Evolutionary conservation across 2,329 filamentous ascomycete genomes (phyloP).

Genomic region (Chrysosporium keratinophilum): DNA sequence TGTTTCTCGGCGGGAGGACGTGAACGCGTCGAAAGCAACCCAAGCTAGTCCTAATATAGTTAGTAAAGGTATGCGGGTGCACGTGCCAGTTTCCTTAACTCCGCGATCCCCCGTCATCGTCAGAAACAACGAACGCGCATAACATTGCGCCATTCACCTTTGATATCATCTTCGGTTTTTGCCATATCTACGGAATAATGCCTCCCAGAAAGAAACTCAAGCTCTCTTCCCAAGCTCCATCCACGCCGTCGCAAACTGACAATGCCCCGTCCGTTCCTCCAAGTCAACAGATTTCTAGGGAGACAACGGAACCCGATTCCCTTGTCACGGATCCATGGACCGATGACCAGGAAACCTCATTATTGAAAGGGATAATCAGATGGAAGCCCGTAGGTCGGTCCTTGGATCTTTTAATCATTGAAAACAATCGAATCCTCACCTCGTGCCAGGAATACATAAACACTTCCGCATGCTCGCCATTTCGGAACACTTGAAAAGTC

Average conservation of each 20-base stretch:
- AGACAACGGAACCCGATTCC: constrained; percentile 33
- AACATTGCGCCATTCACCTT: neutral
- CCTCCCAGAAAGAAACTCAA: constrained; percentile 55
- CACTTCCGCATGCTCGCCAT: constrained; percentile 88
- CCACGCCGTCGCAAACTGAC: constrained; percentile 15
- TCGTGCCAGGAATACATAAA: constrained; percentile 68
- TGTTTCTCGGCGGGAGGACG: too few species aligned
- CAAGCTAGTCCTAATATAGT: too few species aligned
- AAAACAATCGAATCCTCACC: neutral
- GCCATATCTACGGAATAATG: constrained; percentile 20
- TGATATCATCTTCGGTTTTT: neutral
- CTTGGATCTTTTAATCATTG: neutral
- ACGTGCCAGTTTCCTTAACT: too few species aligned
- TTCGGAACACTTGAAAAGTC: constrained; percentile 65
- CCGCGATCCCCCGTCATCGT: too few species aligned
- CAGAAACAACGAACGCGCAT: too few species aligned
- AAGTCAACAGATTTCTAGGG: constrained; percentile 21
- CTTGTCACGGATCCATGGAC: constrained; percentile 70
- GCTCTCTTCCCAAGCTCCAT: constrained; percentile 28
- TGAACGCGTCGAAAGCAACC: too few species aligned
- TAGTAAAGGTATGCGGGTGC: too few species aligned
- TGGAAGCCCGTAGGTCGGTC: constrained; percentile 86
- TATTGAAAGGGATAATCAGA: constrained; percentile 84
- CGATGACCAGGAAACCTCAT: constrained; percentile 83
- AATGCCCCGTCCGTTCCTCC: constrained; percentile 18